Conservation (phyloP, 1,284 basidiomycete genomes). For the Kwoniella shivajii region DNA sequence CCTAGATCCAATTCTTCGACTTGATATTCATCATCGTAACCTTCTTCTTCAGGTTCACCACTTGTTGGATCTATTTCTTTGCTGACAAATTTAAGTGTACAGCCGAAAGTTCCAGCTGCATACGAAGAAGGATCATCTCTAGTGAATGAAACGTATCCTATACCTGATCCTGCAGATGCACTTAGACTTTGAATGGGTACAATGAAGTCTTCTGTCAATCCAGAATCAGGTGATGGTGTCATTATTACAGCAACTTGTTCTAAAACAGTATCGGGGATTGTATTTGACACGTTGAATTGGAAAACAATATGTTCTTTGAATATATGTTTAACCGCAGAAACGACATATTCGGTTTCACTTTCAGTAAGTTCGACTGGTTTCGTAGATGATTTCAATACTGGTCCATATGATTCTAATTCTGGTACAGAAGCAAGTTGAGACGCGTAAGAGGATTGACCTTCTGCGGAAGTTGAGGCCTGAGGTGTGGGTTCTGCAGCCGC, state of each 20-base stretch:
- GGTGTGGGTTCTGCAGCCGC: conserved; percentile 62
- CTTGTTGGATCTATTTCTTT: conserved; percentile 96
- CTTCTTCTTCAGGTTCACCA: conserved; percentile 96
- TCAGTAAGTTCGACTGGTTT: conserved; percentile 88
- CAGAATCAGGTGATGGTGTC: conserved; percentile 72
- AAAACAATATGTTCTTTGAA: conserved; percentile 96
- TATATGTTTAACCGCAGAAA: conserved; percentile 93
- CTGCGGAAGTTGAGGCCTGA: conserved; percentile 68
- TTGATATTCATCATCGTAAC: conserved; percentile 98
- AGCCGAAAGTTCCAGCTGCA: conserved; percentile 81
- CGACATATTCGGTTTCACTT: conserved; percentile 97
- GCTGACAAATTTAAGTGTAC: conserved; percentile 92
- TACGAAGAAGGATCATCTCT: conserved; percentile 76
- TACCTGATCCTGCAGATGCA: conserved; percentile 70
- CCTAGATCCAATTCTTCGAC: conserved; percentile 93
- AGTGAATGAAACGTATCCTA: conserved; percentile 93
- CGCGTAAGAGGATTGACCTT: conserved; percentile 82
- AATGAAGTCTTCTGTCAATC: conserved; percentile 91
- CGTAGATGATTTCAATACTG: conserved; percentile 81
- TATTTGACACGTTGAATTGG: conserved; percentile 99
- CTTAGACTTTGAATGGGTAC: conserved; percentile 76
- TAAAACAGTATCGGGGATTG: conserved; percentile 95
- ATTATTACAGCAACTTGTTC: conserved; percentile 96
- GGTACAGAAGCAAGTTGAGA: conserved; percentile 83
- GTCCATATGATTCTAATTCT: conserved; percentile 82